Base-by-base conservation (phyloP, 148 eudicot genomes). In the Chenopodium berlandieri region DNA sequence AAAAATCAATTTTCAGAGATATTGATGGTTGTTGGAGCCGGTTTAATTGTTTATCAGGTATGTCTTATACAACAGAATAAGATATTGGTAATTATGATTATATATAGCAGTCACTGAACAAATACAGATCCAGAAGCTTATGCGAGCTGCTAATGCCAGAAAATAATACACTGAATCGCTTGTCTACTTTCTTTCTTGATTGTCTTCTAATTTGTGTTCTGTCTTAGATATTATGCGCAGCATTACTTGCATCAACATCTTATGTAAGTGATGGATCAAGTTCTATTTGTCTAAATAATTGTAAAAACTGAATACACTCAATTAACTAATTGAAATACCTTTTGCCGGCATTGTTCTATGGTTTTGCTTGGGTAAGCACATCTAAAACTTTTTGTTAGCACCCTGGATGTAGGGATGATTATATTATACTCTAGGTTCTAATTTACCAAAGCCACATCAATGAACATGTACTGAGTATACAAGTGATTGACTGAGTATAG, bases 41-140 rank as follows among this genome's bases (percentile, higher is more conserved):
- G 98, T 78, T 92, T 94, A 73, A 94, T 94, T 78, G 84, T 92
- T 73, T 91, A 94, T 83, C 98, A 92, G 98, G 98, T 92, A 84
- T 71, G 30, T 81, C 76, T 77, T n/a, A 23, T 77, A 30, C 34
- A 19, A 12, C 37, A n/a, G 30, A 62, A 7, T 20, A 71, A 19
- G 32, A 25, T 73, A 4, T 65, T 77, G 25, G 22, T 31, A 37
- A 32, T 40, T 40, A 40, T 40, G 44, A 40, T 40, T 40, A 40
- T 54, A n/a, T 17, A 7, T 54, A 31, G 3, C 48, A 60, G 22
- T 56, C 13, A 23, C 9, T 62, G 32, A 62, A 20, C 30, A n/a
- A 12, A 77, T 34, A 32, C 44, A 44, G n/a, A 78, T 8, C 68
- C 32, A 5, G 23, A 14, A 32, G 10, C 27, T 75, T 30, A 66